Conservation (phyloP, 257 asterid species). For the Solanum clarkiae region DNA sequence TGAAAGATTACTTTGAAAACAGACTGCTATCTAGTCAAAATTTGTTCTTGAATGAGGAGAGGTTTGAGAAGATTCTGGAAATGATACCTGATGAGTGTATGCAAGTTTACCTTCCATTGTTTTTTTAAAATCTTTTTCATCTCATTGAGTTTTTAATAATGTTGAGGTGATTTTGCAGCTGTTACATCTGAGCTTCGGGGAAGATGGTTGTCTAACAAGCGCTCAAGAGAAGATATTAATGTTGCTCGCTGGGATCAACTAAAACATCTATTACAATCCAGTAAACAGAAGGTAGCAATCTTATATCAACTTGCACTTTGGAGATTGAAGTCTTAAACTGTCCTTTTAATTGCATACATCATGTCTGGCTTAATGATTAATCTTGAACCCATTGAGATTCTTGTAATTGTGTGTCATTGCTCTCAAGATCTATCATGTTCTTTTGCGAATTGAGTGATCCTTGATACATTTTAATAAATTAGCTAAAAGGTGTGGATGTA, state of each 20-base stretch:
- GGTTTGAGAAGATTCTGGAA: constrained; percentile 69
- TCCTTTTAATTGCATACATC: not conserved
- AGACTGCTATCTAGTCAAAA: constrained; percentile 45
- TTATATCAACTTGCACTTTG: not conserved
- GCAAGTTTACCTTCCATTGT: constrained; percentile 2
- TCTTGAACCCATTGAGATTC: not conserved
- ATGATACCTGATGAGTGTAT: constrained; percentile 86
- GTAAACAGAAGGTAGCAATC: constrained; percentile 64
- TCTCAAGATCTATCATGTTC: not conserved
- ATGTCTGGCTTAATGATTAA: not conserved
- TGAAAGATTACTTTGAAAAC: constrained; percentile 60
- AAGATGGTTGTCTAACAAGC: constrained; percentile 66
- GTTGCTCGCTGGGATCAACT: constrained; percentile 63
- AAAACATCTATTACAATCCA: constrained; percentile 49
- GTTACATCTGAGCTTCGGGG: constrained; percentile 64
- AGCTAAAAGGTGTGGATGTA: not conserved
- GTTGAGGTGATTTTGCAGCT: constrained; percentile 34
- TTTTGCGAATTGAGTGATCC: not conserved
- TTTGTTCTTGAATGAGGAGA: constrained; percentile 51
- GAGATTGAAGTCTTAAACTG: not conserved
- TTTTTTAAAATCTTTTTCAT: not conserved
- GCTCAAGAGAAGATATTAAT: constrained; percentile 60
- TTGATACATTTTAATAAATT: not conserved
- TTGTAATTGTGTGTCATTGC: not conserved
- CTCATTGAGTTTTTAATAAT: not conserved